Base-by-base conservation (phyloP, 495 filamentous ascomycete genomes). In the Platismatia glauca region DNA sequence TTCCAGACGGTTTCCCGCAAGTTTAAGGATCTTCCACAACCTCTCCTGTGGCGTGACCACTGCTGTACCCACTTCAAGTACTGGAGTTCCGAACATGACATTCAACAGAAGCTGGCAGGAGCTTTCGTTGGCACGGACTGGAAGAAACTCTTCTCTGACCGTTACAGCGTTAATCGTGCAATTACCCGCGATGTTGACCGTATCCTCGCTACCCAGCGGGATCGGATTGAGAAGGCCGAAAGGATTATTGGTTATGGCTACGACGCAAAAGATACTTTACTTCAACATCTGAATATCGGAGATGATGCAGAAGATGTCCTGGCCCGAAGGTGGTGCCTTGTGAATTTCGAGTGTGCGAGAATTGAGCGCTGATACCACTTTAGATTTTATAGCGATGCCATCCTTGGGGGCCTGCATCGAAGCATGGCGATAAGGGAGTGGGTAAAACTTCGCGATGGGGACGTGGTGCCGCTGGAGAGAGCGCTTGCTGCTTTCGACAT, bases 251-350 rank as follows among this genome's bases (percentile, higher is more conserved):
- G 78, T 48, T 75, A 84, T 66, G 94, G 91, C 1, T 93, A 89
- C 63, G 91, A 97, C 79, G 89, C 84, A 27, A 96, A 96, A 70
- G 94, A 96, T 70, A 85, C 83, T 29, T 78, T 98, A 43, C 66
- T 93, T 48, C 77, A 80, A 61, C 84, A 95, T 67, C 81, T 80
- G 56, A 73, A 75, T 13, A 75, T 80, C 38, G 76, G 78, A 37
- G 79, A 85, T n/a, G 77, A 82, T 20, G 76, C 71, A 16, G 84
- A 88, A 27, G 92, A 98, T 77, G 79, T 86, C 58, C 74, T 98
- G 66, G 90, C 94, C 20, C 81, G 91, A 76, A 87, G 89, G 86
- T 96, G 72, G 64, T 60, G 44, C 13, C 50, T 11, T 34, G 12
- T 43, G 18, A 46, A 7, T n/a, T 11, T 27, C 38, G 11, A n/a